Percentiles rank a stretch among this genome's conserved stretches.
These are phyloP conservation scores for Westerdykella sp. DNA, from an alignment of 2,329 filamentous ascomycete genomes.

Conservation along the genomic window DNA sequence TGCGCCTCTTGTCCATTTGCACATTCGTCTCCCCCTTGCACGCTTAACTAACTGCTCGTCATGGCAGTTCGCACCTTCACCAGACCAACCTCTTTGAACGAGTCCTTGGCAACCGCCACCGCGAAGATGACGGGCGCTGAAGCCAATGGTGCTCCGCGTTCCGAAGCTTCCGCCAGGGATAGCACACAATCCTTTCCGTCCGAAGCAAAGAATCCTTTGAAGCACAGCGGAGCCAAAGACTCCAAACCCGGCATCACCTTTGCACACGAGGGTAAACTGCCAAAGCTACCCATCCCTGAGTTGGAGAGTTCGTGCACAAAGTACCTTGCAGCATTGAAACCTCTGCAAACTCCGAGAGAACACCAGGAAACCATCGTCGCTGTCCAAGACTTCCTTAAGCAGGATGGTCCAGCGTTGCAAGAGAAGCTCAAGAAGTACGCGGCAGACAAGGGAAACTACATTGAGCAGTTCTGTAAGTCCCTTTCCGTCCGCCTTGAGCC, in stretches of 20 bases:
- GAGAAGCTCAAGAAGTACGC: constrained; percentile 88
- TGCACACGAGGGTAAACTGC: constrained; percentile 77
- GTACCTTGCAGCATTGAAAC: constrained; percentile 72
- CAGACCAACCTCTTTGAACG: constrained; percentile 65
- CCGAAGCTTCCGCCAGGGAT: constrained; percentile 50
- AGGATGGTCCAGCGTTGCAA: constrained; percentile 78
- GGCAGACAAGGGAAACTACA: constrained; percentile 85
- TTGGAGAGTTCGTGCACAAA: constrained; percentile 70
- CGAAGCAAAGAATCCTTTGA: constrained; percentile 43
- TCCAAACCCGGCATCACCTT: constrained; percentile 75
- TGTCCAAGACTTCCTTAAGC: constrained; percentile 72
- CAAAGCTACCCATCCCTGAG: constrained; percentile 88
- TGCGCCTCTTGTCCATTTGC: constrained; percentile 77
- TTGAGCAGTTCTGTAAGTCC: constrained; percentile 92
- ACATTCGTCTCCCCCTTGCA: constrained; percentile 73
- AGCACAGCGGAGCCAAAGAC: constrained; percentile 46
- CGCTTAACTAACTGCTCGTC: constrained; percentile 50
- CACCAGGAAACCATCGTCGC: constrained; percentile 76
- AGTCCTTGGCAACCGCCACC: constrained; percentile 51
- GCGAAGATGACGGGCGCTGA: constrained; percentile 35
- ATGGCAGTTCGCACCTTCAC: constrained; percentile 66
- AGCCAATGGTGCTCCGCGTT: constrained; percentile 35
- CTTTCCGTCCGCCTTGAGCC: not conserved
- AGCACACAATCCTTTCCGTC: constrained; percentile 44
- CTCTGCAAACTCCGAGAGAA: constrained; percentile 74